A percentile compares a stretch with the other conserved stretches of the same genome.
Conservation (phyloP, 352 stramenopile species). For the Pythium angustatum region DNA sequence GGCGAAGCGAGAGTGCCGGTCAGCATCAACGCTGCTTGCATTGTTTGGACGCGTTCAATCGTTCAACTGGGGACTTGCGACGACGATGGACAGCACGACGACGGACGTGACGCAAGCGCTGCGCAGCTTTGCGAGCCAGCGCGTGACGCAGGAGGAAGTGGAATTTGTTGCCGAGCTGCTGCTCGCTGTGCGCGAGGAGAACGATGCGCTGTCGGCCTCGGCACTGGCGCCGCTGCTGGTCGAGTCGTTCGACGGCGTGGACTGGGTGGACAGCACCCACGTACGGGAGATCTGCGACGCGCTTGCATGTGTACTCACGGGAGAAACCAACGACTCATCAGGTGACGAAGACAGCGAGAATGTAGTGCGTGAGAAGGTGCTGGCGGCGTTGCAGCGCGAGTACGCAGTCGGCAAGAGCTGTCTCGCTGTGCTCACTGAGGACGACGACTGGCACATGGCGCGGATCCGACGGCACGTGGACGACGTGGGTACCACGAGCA, state of each 20-base stretch:
- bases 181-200: slow-evolving; percentile 47
- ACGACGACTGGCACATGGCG: slow-evolving; percentile 73
- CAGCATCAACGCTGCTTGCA: not conserved
- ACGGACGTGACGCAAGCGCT: slow-evolving; percentile 3
- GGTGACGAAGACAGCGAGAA: slow-evolving; percentile 28
- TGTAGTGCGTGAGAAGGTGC: slow-evolving; percentile 20
- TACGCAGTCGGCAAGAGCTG: slow-evolving; percentile 65
- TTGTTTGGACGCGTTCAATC: not conserved
- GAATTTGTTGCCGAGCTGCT: slow-evolving; percentile 72
- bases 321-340: slow-evolving; percentile 6
- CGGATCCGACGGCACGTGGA: slow-evolving; percentile 50
- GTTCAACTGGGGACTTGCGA: not conserved
- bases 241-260: slow-evolving; percentile 48
- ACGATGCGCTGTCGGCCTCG: slow-evolving; percentile 15
- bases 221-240: slow-evolving; percentile 34
- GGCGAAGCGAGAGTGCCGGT: not conserved
- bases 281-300: slow-evolving; percentile 10
- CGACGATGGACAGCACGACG: slow-evolving; percentile 7
- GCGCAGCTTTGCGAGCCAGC: slow-evolving; percentile 12
- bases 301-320: slow-evolving; percentile 15
- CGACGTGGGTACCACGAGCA: not conserved
- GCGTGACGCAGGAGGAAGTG: slow-evolving; percentile 41
- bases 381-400: slow-evolving; percentile 35
- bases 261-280: slow-evolving; percentile 34
- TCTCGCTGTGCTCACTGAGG: slow-evolving; percentile 65